Conservation (phyloP, 345 rosid genomes). For the Sapria himalayana region DNA sequence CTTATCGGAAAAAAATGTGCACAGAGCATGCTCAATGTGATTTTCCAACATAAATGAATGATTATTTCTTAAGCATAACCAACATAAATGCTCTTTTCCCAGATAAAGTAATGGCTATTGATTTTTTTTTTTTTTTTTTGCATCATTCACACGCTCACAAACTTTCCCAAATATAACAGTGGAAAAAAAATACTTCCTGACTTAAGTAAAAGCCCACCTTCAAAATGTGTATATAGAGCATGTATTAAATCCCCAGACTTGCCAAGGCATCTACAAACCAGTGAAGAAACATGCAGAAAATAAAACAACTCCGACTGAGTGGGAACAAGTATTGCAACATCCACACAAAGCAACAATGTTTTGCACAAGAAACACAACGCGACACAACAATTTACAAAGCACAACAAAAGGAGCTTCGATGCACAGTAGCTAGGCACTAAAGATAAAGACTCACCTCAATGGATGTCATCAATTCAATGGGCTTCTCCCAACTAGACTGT, state of each 20-base stretch:
- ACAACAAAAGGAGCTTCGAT: conserved; percentile 3
- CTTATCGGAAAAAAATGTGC: too few species aligned
- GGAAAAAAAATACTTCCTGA: conserved; percentile 22
- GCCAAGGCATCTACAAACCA: conserved; percentile 30
- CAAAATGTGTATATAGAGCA: conserved; percentile 23
- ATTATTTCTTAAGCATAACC: too few species aligned
- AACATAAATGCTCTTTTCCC: too few species aligned
- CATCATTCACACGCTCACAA: too few species aligned
- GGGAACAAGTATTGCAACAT: conserved; percentile 12
- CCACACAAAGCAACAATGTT: conserved; percentile 9
- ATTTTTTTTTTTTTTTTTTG: too few species aligned
- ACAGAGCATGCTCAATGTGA: too few species aligned
- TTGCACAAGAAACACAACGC: conserved; percentile 4
- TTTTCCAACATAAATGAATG: too few species aligned
- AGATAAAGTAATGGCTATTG: too few species aligned
- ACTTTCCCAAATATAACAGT: too few species aligned
- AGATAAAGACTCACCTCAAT: conserved; percentile 48
- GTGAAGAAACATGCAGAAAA: conserved; percentile 25
- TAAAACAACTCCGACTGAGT: conserved; percentile 14
- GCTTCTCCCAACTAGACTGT: conserved; percentile 98
- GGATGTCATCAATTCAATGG: conserved; percentile 82
- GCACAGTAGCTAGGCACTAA: too few species aligned
- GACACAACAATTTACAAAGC: conserved; percentile 1
- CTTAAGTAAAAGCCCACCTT: conserved; percentile 28
- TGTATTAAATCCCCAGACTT: conserved; percentile 26